These are phyloP conservation scores for Emiliania huxleyi DNA, from an alignment of 78 protist genomes.

Conservation along the genomic window DNA sequence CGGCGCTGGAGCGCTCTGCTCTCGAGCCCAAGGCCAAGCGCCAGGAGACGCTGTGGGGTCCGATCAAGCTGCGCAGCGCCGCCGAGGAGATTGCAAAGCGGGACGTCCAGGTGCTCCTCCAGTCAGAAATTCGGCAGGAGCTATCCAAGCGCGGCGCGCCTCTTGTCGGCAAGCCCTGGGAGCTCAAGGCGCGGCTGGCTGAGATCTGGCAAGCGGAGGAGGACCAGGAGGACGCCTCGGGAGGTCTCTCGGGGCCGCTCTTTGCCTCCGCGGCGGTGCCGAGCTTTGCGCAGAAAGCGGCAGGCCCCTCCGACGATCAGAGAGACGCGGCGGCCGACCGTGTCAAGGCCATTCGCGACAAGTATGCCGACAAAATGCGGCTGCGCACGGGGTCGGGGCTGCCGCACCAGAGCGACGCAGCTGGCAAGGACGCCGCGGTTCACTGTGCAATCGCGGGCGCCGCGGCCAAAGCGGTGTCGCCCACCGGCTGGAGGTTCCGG, in stretches of 20 bases:
- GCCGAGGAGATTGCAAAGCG: neutral
- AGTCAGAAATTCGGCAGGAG: neutral
- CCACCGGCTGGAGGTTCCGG: neutral
- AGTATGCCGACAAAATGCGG: neutral
- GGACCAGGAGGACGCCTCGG: neutral
- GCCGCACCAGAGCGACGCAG: neutral
- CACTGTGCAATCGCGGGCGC: neutral
- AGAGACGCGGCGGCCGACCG: no score
- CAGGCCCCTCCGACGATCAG: no score
- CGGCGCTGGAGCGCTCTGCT: neutral
- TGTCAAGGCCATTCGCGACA: neutral
- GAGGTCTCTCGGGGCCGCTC: neutral
- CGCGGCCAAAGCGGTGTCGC: no score
- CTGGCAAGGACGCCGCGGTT: neutral
- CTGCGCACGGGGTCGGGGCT: neutral
- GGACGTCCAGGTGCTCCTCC: neutral
- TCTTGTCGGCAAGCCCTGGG: neutral
- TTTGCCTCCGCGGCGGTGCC: neutral
- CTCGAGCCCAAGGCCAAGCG: neutral
- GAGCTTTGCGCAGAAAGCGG: no score
- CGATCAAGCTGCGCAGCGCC: neutral
- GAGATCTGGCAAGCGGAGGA: neutral
- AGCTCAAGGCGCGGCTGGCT: neutral
- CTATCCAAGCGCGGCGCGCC: neutral
- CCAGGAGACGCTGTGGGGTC: neutral